Evolutionary conservation across 2,329 filamentous ascomycete genomes (phyloP).

Genomic region (Pestalotiopsis sp.): DNA sequence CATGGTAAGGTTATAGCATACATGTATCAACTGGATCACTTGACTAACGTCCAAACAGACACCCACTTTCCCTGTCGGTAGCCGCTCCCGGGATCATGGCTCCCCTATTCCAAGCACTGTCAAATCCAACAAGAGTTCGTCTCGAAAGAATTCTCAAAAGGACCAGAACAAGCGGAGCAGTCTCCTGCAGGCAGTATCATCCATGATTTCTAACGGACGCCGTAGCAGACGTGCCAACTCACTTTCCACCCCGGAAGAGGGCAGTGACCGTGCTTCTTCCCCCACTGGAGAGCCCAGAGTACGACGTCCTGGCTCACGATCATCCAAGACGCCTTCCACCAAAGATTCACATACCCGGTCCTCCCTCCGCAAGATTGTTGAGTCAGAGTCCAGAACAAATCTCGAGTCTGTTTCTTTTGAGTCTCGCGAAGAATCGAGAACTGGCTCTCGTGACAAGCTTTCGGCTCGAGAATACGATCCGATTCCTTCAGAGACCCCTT

Average conservation of each 20-base stretch:
- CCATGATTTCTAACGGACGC: not conserved
- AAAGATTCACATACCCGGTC: not conserved
- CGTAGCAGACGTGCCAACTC: not conserved
- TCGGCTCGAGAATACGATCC: not conserved
- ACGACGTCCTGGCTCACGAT: not conserved
- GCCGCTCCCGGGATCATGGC: slow-evolving; percentile 1
- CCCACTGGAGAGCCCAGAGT: not conserved
- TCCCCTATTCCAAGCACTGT: slow-evolving; percentile 4
- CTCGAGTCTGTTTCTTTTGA: not conserved
- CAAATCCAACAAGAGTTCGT: slow-evolving; percentile 8
- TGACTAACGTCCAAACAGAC: not conserved
- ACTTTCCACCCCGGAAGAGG: slow-evolving; percentile 15
- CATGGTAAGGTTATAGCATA: not conserved
- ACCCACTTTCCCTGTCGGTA: not conserved
- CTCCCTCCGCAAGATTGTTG: not conserved
- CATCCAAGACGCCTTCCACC: not conserved
- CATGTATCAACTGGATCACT: not conserved
- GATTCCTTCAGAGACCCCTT: not conserved
- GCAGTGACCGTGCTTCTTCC: slow-evolving; percentile 14
- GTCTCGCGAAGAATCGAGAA: not conserved
- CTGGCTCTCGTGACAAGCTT: not conserved
- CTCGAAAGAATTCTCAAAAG: slow-evolving; percentile 6
- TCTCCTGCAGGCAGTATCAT: slow-evolving; percentile 11
- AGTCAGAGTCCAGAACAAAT: not conserved
- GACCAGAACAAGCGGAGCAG: slow-evolving; percentile 8